These are phyloP conservation scores for Sclerotinia nivalis DNA, from an alignment of 2,329 filamentous ascomycete species.

Conservation along the genomic window DNA sequence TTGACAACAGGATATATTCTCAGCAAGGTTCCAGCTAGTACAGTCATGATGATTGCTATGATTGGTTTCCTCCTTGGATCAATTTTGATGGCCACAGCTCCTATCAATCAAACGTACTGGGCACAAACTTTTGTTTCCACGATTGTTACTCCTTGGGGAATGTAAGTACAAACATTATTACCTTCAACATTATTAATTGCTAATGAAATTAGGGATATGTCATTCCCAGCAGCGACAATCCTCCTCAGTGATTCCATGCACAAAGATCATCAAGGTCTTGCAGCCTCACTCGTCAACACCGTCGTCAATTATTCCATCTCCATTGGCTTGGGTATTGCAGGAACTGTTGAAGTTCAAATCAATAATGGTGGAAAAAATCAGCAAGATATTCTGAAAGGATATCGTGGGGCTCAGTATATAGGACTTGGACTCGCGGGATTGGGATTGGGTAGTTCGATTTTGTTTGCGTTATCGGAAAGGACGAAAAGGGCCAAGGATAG, in stretches of 20 bases:
- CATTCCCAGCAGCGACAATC: slow-evolving; percentile 53
- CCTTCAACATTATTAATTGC: background rate
- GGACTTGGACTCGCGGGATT: slow-evolving; percentile 37
- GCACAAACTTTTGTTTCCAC: slow-evolving; percentile 59
- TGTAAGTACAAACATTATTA: slow-evolving; percentile 30
- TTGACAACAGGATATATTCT: slow-evolving; percentile 43
- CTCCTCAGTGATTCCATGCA: slow-evolving; percentile 54
- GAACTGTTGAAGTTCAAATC: slow-evolving; percentile 43
- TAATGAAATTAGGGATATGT: slow-evolving; percentile 52
- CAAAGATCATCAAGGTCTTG: slow-evolving; percentile 52
- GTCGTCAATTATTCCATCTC: slow-evolving; percentile 48
- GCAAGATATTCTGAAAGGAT: slow-evolving; percentile 15
- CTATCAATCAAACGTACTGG: slow-evolving; percentile 56
- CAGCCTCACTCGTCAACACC: slow-evolving; percentile 51
- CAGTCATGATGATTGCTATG: slow-evolving; percentile 43
- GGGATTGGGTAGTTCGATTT: slow-evolving; percentile 42
- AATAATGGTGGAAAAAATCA: slow-evolving; percentile 28
- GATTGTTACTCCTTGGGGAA: slow-evolving; percentile 54
- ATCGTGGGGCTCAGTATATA: slow-evolving; percentile 21
- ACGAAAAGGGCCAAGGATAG: slow-evolving; percentile 22
- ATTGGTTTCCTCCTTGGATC: slow-evolving; percentile 46
- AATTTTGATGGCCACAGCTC: slow-evolving; percentile 32
- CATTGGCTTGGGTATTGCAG: slow-evolving; percentile 48
- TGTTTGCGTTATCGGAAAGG: slow-evolving; percentile 36
- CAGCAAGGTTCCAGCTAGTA: slow-evolving; percentile 37